Evolutionary conservation across 768 basidiomycete species (phyloP), one percentile per base, ranked within the genome.

Genomic region (Leccinum rimulosum): DNA sequence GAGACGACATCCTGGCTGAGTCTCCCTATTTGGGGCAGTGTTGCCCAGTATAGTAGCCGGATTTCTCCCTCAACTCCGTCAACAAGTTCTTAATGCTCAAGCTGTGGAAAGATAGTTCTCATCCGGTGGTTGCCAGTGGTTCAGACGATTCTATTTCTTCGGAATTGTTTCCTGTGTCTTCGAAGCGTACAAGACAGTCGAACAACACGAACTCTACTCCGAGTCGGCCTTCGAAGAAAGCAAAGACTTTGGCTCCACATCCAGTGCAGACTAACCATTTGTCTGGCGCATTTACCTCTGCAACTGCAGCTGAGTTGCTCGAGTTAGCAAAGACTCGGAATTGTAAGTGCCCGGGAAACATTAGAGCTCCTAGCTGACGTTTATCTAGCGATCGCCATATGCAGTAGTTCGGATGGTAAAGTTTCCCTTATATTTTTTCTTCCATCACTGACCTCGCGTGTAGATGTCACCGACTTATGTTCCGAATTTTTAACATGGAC

Each of bases 271-370:
- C 19, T 25, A 47, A 35, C 6, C 27, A 19, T 54, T 15, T 38
- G 6, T 9, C 54, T 2, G 4, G 49, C 14, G 5, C 30, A 9
- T 57, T 59, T 22, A 47, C 58, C 36, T 61, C 28, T 47, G 59
- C 60, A 12, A 56, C 61, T 25, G 30, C 55, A 11, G 50, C 61
- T 36, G 55, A 58, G 30, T 47, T 65, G 15, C 61, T 66, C 40
- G 70, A 70, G 61, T 12, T 60, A 11, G 58, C 58, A 28, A 70
- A 61, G 52, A 35, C 56, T 40, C 64, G 57, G 22, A 70, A 72
- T 51, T 60, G 70, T 72, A 31, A 55, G 70, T 55, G 19, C 14
- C 3, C 8, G 11, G 36, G 11, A 14, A 36, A 43, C 28, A n/a
- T 33, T 1, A 40, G 22, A 43, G 12, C 15, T 33, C 25, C 14